These are phyloP conservation scores for Diaporthe citriasiana DNA, from an alignment of 2,329 filamentous ascomycete genomes.

Conservation along the genomic window DNA sequence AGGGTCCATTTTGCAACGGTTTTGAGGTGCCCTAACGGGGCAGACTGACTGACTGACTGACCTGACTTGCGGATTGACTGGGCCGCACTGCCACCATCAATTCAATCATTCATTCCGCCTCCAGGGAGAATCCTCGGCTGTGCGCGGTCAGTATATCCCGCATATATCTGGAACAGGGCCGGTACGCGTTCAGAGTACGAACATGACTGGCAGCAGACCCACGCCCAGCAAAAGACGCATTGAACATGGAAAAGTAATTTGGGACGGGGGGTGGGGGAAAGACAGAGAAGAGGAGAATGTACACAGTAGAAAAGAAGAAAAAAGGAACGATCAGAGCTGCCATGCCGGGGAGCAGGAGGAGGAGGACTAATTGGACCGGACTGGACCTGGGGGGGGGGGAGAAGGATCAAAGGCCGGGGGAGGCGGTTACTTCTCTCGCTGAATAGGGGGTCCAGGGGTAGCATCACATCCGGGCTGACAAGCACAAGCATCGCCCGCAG, in stretches of 20 bases:
- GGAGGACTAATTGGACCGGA: background rate
- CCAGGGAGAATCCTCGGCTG: constrained; percentile 23
- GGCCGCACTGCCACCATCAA: constrained; percentile 31
- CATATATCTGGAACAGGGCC: constrained; percentile 23
- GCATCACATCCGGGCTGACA: constrained; percentile 35
- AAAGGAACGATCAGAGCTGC: background rate
- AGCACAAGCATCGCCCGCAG: constrained; percentile 34
- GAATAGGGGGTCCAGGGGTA: constrained; percentile 32
- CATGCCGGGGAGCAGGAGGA: background rate
- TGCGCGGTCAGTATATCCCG: constrained; percentile 10
- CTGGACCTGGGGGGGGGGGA: background rate
- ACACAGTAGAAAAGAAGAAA: background rate
- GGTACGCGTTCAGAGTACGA: constrained; percentile 7
- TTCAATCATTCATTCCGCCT: constrained; percentile 2
- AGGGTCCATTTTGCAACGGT: constrained; percentile 13
- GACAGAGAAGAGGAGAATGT: background rate
- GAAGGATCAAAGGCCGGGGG: background rate
- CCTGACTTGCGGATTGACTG: constrained; percentile 5
- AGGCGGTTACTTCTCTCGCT: constrained; percentile 9
- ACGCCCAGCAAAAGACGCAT: constrained; percentile 2
- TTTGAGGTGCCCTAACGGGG: background rate
- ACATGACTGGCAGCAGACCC: constrained; percentile 30
- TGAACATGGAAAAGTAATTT: constrained; percentile 3
- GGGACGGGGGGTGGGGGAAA: background rate
- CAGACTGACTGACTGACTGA: background rate